phyloP scores from a whole-genome alignment of 371 early-diverging fungal genomes.

The Rhizopus delemar region DNA sequence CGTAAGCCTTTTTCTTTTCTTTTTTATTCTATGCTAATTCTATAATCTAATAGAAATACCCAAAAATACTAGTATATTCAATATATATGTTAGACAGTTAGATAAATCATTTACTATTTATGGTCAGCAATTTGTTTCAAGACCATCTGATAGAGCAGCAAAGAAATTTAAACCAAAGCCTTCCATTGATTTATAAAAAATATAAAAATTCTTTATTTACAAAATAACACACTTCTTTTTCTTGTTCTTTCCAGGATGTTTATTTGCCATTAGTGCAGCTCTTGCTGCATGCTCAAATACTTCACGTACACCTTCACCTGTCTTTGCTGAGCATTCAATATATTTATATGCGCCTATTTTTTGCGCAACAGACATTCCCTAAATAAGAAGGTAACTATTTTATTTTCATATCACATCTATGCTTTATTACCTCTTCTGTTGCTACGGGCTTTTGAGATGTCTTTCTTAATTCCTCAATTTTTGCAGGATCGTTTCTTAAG shows the following conservation, averaged over 20 bases:
- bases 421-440: slow-evolving; percentile 64
- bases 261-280: slow-evolving; percentile 56
- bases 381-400: slow-evolving; percentile 4
- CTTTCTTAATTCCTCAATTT: slow-evolving; percentile 75
- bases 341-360: slow-evolving; percentile 76
- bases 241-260: not conserved
- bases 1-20: slow-evolving; percentile 41
- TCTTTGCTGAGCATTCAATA: slow-evolving; percentile 76
- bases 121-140: slow-evolving; percentile 77
- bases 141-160: slow-evolving; percentile 77
- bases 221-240: slow-evolving; percentile 26
- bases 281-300: slow-evolving; percentile 73
- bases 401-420: not conserved
- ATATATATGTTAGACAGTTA: slow-evolving; percentile 48
- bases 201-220: slow-evolving; percentile 10
- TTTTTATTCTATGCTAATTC: too few species aligned
- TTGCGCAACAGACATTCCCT: slow-evolving; percentile 65
- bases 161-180: slow-evolving; percentile 88
- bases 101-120: slow-evolving; percentile 62
- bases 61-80: slow-evolving; percentile 76
- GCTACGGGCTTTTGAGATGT: slow-evolving; percentile 80
- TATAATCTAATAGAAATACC: slow-evolving; percentile 61
- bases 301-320: slow-evolving; percentile 73
- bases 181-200: slow-evolving; percentile 69
- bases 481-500: slow-evolving; percentile 76